A percentile compares a stretch with the other conserved stretches of the same genome.
These are phyloP conservation scores for Cyberlindnera xishuangbannaensis DNA, from an alignment of 805 yeast species.

Conservation along the genomic window DNA sequence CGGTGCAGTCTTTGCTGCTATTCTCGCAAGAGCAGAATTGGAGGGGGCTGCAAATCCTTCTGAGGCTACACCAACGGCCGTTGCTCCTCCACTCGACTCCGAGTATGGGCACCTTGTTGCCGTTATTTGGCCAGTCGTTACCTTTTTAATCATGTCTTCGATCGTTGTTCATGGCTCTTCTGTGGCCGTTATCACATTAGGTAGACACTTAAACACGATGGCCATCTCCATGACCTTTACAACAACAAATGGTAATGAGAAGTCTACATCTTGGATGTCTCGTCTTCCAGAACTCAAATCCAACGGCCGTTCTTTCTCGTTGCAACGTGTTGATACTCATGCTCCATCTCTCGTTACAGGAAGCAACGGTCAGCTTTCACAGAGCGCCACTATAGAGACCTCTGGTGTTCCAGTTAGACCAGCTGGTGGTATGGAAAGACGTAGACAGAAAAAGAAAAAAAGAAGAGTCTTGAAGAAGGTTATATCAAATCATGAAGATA, in stretches of 20 bases:
- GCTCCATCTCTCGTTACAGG: constrained; percentile 28
- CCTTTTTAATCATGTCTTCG: constrained; percentile 75
- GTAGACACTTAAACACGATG: constrained; percentile 86
- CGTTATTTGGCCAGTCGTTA: constrained; percentile 73
- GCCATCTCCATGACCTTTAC: constrained; percentile 74
- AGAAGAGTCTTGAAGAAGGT: constrained; percentile 29
- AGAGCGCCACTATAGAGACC: constrained; percentile 47
- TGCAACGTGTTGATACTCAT: constrained; percentile 75
- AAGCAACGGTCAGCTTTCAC: constrained; percentile 22
- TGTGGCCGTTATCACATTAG: constrained; percentile 56
- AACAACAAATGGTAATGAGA: constrained; percentile 48
- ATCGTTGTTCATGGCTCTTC: constrained; percentile 90
- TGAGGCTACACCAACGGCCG: constrained; percentile 51
- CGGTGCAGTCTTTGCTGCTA: constrained; percentile 75
- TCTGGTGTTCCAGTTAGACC: constrained; percentile 63
- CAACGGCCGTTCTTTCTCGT: constrained; percentile 68
- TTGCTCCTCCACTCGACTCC: constrained; percentile 33
- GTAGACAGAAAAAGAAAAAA: constrained; percentile 30
- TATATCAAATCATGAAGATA: constrained; percentile 4
- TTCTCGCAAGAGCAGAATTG: constrained; percentile 67
- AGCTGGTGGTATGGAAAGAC: constrained; percentile 67
- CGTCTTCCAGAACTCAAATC: constrained; percentile 67
- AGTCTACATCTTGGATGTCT: constrained; percentile 69
- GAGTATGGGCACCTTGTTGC: constrained; percentile 28
- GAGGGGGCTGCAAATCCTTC: constrained; percentile 44